Conservation (phyloP, 257 asterid genomes). For the Sherardia arvensis region DNA sequence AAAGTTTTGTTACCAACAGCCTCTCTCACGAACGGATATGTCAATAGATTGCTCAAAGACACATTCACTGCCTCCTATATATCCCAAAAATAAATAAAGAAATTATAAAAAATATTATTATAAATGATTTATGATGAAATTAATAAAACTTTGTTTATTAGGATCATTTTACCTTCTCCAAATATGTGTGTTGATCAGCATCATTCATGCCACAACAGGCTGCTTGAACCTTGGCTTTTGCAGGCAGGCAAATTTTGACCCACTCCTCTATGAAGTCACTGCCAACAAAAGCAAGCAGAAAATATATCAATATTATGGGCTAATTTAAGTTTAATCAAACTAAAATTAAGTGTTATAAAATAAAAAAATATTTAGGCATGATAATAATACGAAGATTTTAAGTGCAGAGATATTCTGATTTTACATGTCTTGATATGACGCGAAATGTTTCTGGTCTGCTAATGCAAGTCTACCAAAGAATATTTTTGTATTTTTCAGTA, state of each 20-base stretch:
- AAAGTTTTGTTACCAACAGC: slow-evolving; percentile 50
- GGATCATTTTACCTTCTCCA: slow-evolving; percentile 94
- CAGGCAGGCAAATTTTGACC: slow-evolving; percentile 64
- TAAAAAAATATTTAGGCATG: no score
- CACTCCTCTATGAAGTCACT: slow-evolving; percentile 89
- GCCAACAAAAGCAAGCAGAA: neutral
- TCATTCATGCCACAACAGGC: slow-evolving; percentile 36
- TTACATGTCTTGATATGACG: no score
- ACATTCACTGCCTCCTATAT: slow-evolving; percentile 83
- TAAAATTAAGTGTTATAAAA: no score
- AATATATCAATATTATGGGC: no score
- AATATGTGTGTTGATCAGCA: slow-evolving; percentile 37
- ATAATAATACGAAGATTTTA: no score
- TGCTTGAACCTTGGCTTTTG: slow-evolving; percentile 55
- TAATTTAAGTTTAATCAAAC: no score
- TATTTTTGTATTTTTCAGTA: no score
- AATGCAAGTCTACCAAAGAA: no score
- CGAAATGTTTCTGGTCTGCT: no score
- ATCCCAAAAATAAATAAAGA: neutral
- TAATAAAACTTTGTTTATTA: neutral
- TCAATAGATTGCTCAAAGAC: slow-evolving; percentile 56
- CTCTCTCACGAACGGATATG: slow-evolving; percentile 79
- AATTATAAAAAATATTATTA: neutral
- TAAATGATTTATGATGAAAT: no score
- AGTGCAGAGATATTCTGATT: no score